phyloP scores from a whole-genome alignment of 345 rosid genomes.

The Draba incana region DNA sequence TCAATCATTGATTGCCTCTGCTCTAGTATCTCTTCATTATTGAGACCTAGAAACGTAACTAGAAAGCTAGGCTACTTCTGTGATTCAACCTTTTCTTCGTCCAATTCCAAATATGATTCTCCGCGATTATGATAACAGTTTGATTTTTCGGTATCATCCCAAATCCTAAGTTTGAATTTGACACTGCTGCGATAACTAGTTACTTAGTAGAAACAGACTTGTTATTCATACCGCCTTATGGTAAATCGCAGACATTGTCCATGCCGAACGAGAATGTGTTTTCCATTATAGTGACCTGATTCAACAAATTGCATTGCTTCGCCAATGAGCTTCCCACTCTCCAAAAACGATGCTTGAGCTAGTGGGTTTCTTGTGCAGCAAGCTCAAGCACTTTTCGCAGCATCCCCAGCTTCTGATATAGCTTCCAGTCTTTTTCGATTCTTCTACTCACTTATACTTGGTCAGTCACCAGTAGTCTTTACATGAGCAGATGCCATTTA shows the following conservation, averaged over 20 bases:
- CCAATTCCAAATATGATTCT: no score
- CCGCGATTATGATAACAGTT: no score
- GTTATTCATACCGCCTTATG: neutral
- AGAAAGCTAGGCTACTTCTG: no score
- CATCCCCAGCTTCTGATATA: neutral
- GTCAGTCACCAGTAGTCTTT: constrained; percentile 56
- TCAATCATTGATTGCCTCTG: no score
- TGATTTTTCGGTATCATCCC: no score
- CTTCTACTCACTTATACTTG: constrained; percentile 11
- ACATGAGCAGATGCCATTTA: constrained; percentile 58
- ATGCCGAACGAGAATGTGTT: constrained; percentile 18
- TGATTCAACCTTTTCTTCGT: no score
- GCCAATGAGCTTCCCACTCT: constrained; percentile 69
- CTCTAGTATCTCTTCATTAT: neutral
- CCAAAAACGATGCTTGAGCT: constrained; percentile 63
- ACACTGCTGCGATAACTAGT: no score
- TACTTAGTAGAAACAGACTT: neutral
- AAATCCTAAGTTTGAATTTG: no score
- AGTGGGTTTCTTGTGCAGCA: constrained; percentile 61
- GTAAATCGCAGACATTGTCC: neutral
- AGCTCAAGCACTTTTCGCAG: constrained; percentile 57
- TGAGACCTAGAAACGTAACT: no score
- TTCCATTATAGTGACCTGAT: constrained; percentile 32
- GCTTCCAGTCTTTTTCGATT: neutral
- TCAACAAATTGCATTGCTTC: constrained; percentile 64